Evolutionary conservation across 495 filamentous ascomycete species (phyloP), one percentile per base, ranked within the genome.

Genomic region (Daldinia decipiens): DNA sequence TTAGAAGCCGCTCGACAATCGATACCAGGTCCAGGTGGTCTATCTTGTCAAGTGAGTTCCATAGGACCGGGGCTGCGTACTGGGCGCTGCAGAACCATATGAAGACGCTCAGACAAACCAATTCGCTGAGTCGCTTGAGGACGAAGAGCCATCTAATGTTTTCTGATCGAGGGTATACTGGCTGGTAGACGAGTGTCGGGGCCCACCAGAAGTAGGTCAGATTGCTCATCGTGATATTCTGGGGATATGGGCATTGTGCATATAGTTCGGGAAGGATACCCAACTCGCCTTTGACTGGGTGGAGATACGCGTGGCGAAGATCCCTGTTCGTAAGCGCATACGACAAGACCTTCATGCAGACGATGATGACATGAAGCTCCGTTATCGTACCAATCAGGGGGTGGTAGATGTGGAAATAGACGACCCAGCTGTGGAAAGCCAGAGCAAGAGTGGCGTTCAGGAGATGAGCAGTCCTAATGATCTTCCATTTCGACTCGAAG

Each of bases 271-370:
- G 95, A 1, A 97, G 78, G 8, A 87, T 83, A 68, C 82, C 83
- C 40, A 82, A 77, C 68, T 87, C 84, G 38, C 84, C 81, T 40
- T 81, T 80, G 2, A 87, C 85, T 2, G 92, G 91, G 70, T 92
- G 88, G 29, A 97, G 86, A 74, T 91, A 90, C 26, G 94, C 93
- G 66, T 95, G 91, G 8, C 95, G 91, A 38, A 99, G 89, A 77
- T 99, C 95, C 59, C 95, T 91, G 80, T 98, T 98, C 12, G 95
- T 97, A 75, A 98, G 91, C 21, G 95, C 95, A 74, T 98, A 99
- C 0, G 94, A 98, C 72, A 93, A 91, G 39, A 90, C 93, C 81
- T 99, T 99, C 66, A 99, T 85, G 89, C 93, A 97, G 45, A 97
- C 93, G 36, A 99, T 94, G 74, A 98, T 89, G 43, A 95, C 93